phyloP scores from a whole-genome alignment of 305 asterid species.

The Euphrasia arctica region DNA sequence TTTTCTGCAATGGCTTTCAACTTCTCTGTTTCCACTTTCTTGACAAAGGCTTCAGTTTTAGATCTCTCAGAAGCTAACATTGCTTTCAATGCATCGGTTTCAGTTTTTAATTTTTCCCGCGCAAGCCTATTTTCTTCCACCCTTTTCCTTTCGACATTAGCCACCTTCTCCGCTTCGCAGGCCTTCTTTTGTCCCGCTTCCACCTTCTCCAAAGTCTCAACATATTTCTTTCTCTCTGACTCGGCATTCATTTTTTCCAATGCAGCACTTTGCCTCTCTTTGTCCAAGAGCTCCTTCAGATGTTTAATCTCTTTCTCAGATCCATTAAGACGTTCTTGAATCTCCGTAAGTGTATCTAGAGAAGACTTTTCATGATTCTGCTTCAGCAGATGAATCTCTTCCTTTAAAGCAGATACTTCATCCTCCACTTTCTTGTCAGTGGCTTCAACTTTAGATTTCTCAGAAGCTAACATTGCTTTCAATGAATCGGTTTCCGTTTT shows the following conservation, averaged over 20 bases:
- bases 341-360: constrained; percentile 38
- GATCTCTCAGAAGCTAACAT: background rate
- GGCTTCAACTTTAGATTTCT: constrained; percentile 8
- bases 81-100: constrained; percentile 13
- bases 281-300: constrained; percentile 56
- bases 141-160: constrained; percentile 53
- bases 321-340: constrained; percentile 37
- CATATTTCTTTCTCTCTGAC: constrained; percentile 52
- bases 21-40: constrained; percentile 55
- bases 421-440: constrained; percentile 50
- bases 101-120: constrained; percentile 43
- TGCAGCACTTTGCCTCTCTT: constrained; percentile 48
- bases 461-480: constrained; percentile 29
- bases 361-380: constrained; percentile 33
- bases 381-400: constrained; percentile 31
- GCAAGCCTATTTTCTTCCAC: constrained; percentile 47
- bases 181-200: constrained; percentile 46
- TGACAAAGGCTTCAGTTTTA: constrained; percentile 30
- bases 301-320: constrained; percentile 48
- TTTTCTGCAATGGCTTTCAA: constrained; percentile 48
- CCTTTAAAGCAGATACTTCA: constrained; percentile 37
- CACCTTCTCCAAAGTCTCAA: constrained; percentile 34
- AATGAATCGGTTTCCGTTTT: constrained; percentile 32
- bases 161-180: constrained; percentile 34
- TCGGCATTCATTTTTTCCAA: constrained; percentile 38